Evolutionary conservation across 345 rosid genomes (phyloP).

Genomic region (Citrus cavaleriei): DNA sequence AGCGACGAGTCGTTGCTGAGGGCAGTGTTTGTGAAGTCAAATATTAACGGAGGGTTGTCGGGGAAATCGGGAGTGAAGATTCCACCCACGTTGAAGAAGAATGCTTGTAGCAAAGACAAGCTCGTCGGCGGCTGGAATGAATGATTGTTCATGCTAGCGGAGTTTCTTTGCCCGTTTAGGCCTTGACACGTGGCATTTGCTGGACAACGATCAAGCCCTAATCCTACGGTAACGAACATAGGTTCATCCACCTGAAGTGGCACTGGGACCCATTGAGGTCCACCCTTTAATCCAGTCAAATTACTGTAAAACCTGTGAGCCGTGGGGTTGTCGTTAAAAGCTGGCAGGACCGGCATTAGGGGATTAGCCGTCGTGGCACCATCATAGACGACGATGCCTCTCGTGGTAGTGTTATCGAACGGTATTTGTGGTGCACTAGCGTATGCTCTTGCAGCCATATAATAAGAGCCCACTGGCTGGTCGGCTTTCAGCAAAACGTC

Average conservation of each 20-base stretch:
- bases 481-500: constrained; percentile 64
- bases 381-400: constrained; percentile 54
- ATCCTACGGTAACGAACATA: constrained; percentile 68
- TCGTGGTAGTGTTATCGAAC: constrained; percentile 55
- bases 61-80: constrained; percentile 75
- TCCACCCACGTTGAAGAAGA: constrained; percentile 42
- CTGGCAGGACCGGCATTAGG: constrained; percentile 66
- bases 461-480: constrained; percentile 58
- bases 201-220: constrained; percentile 43
- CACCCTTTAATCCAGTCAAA: constrained; percentile 39
- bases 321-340: constrained; percentile 60
- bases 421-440: constrained; percentile 30
- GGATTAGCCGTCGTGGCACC: constrained; percentile 22
- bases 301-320: constrained; percentile 60
- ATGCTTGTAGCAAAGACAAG: constrained; percentile 63
- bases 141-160: constrained; percentile 79
- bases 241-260: constrained; percentile 58
- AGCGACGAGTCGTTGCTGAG: constrained; percentile 22
- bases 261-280: constrained; percentile 63
- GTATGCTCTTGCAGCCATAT: constrained; percentile 75
- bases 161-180: constrained; percentile 20
- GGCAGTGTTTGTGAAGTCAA: constrained; percentile 60
- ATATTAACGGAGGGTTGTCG: constrained; percentile 43
- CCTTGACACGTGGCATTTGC: constrained; percentile 53
- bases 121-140: constrained; percentile 53